Conservation (phyloP, 1,139 yeast genomes). For the Pichia sp. region DNA sequence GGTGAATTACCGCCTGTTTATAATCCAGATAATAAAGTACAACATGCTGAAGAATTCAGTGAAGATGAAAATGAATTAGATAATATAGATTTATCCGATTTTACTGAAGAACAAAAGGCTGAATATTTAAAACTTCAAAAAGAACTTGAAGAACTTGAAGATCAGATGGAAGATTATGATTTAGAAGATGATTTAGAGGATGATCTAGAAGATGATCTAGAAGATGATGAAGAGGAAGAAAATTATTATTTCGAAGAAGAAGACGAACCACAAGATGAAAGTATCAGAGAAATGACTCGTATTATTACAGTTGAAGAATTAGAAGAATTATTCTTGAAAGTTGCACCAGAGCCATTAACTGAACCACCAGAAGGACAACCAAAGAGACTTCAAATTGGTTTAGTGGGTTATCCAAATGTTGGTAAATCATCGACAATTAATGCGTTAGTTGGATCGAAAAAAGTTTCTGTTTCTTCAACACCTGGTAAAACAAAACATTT, state of each 20-base stretch:
- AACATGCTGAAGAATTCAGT: constrained; percentile 44
- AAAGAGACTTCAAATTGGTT: constrained; percentile 73
- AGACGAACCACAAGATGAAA: constrained; percentile 30
- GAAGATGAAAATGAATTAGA: constrained; percentile 15
- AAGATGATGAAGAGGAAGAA: constrained; percentile 18
- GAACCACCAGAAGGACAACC: constrained; percentile 48
- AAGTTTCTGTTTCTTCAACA: constrained; percentile 94
- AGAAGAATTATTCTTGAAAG: constrained; percentile 70
- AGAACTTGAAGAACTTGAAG: constrained; percentile 28
- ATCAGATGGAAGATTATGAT: constrained; percentile 21
- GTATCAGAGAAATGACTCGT: constrained; percentile 45
- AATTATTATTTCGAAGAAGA: constrained; percentile 19
- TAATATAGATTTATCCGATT: constrained; percentile 25
- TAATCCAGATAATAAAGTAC: constrained; percentile 41
- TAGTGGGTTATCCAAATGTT: constrained; percentile 95
- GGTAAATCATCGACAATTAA: constrained; percentile 96
- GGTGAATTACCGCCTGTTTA: constrained; percentile 46
- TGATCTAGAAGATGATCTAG: constrained; percentile 22
- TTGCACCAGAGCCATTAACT: constrained; percentile 64
- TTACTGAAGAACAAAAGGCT: constrained; percentile 32
- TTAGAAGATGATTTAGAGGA: constrained; percentile 13
- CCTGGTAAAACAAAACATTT: constrained; percentile 99
- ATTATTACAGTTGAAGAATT: constrained; percentile 80
- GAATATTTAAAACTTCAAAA: constrained; percentile 23
- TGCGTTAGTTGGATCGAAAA: constrained; percentile 91